Evolutionary conservation across 208 protist genomes (phyloP).

Genomic region (Phytomonas sp.): DNA sequence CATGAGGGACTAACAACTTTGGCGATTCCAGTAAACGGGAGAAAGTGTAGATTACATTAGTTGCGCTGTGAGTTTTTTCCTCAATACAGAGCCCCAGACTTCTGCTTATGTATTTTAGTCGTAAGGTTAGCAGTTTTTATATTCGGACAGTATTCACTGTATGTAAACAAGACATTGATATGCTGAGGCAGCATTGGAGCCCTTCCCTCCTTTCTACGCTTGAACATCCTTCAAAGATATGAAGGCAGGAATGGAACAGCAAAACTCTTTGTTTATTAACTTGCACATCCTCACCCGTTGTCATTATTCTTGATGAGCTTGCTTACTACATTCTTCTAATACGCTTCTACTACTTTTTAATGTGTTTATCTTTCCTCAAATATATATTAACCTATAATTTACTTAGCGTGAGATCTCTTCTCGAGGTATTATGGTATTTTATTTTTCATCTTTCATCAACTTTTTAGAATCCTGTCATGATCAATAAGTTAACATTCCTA

Average conservation of each 20-base stretch:
- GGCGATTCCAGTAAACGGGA: not conserved
- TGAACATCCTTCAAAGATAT: not conserved
- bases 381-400: not conserved
- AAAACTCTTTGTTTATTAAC: not conserved
- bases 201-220: not conserved
- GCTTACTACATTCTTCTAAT: not conserved
- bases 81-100: not conserved
- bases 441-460: not conserved
- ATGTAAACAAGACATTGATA: conserved; percentile 1
- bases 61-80: not conserved
- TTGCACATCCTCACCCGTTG: not conserved
- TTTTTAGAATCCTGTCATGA: not conserved
- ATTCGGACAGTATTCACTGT: not conserved
- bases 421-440: not conserved
- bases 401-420: not conserved
- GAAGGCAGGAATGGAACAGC: conserved; percentile 13
- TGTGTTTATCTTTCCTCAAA: not conserved
- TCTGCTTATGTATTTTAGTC: not conserved
- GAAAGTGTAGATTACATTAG: not conserved
- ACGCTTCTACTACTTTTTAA: conserved; percentile 6
- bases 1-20: not conserved
- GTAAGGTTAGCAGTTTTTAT: not conserved
- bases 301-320: not conserved
- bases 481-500: not conserved
- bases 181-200: not conserved